These are phyloP conservation scores for Lagenidium sp. DNA, from an alignment of 352 stramenopile species.

Conservation along the genomic window DNA sequence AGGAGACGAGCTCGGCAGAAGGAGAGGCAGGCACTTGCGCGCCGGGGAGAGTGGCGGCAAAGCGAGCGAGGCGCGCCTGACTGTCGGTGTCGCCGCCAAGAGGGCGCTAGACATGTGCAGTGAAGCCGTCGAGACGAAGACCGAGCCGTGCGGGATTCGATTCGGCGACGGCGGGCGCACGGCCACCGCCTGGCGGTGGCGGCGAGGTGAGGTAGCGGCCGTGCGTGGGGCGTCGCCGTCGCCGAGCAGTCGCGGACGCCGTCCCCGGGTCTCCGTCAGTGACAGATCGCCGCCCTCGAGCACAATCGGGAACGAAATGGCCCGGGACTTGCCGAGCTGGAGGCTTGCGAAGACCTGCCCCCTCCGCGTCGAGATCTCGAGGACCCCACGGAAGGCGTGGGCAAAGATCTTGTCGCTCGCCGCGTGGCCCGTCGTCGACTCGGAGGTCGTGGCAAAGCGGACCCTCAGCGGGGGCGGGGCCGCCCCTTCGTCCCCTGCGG, in stretches of 20 bases:
- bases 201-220: too few species aligned
- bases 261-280: too few species aligned
- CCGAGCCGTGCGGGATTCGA: slow-evolving; percentile 20
- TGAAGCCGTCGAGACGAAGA: slow-evolving; percentile 10
- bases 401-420: not conserved
- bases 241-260: too few species aligned
- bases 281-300: not conserved
- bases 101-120: slow-evolving; percentile 5
- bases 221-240: too few species aligned
- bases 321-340: slow-evolving; percentile 13
- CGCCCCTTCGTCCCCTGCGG: slow-evolving; percentile 20
- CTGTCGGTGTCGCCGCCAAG: not conserved
- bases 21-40: not conserved
- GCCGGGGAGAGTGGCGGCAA: too few species aligned
- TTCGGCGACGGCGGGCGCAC: slow-evolving; percentile 19
- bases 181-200: too few species aligned
- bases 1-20: not conserved
- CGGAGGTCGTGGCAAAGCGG: slow-evolving; percentile 36
- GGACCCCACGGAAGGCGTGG: slow-evolving; percentile 8
- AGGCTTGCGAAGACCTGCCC: slow-evolving; percentile 10
- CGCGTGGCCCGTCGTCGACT: slow-evolving; percentile 1
- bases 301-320: slow-evolving; percentile 21
- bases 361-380: slow-evolving; percentile 15
- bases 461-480: slow-evolving; percentile 32
- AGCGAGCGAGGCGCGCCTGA: not conserved